Evolutionary conservation across 176 grass and related monocot genomes (phyloP).

Genomic region (Panicum miliaceum): DNA sequence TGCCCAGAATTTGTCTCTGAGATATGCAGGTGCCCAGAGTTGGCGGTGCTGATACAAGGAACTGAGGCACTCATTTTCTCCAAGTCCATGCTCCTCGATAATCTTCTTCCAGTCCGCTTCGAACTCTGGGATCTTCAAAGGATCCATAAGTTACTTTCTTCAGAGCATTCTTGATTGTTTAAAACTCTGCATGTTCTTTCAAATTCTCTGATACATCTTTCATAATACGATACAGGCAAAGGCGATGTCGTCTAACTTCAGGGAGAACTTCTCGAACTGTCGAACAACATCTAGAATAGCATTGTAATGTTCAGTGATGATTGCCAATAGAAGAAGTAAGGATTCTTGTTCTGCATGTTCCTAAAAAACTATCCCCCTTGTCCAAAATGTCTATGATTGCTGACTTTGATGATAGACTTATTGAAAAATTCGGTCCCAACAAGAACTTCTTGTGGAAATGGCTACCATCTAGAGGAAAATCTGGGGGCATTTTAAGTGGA

Average conservation of each 20-base stretch:
- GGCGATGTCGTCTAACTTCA: slow-evolving; percentile 66
- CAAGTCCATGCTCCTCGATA: slow-evolving; percentile 69
- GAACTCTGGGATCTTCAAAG: slow-evolving; percentile 68
- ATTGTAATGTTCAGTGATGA: slow-evolving; percentile 86
- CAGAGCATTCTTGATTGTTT: slow-evolving; percentile 76
- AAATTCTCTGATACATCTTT: slow-evolving; percentile 81
- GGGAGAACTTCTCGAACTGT: slow-evolving; percentile 67
- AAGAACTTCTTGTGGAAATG: no score
- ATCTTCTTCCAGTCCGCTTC: slow-evolving; percentile 78
- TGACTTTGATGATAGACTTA: no score
- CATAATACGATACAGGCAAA: slow-evolving; percentile 83
- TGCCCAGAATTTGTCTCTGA: slow-evolving; percentile 90
- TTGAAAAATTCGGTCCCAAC: no score
- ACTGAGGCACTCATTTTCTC: slow-evolving; percentile 84
- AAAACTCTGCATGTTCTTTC: slow-evolving; percentile 73
- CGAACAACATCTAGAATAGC: slow-evolving; percentile 72
- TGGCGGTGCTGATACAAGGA: slow-evolving; percentile 76
- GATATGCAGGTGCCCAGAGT: slow-evolving; percentile 78
- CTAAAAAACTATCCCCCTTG: no score
- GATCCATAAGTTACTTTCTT: slow-evolving; percentile 78
- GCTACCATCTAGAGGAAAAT: no score
- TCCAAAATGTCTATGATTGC: no score
- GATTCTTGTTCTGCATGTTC: slow-evolving; percentile 80
- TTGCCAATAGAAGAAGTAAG: slow-evolving; percentile 79
- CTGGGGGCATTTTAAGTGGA: no score